Evolutionary conservation across 768 basidiomycete genomes (phyloP), one percentile per base, ranked within the genome.

Genomic region (Pisolithus sp.): DNA sequence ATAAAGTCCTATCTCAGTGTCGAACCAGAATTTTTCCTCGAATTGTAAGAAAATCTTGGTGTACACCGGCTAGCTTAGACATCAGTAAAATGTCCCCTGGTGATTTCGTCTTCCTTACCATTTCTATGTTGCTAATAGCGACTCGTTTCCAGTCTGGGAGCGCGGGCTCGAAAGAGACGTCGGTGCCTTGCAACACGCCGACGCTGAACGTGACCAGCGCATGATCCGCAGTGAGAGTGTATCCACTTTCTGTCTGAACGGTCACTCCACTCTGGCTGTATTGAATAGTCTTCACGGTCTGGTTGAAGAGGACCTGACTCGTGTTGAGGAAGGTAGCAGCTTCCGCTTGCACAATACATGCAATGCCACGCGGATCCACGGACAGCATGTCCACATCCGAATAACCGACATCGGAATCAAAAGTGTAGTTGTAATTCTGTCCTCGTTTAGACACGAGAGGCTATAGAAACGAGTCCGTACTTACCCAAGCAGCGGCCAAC

Each of bases 1-100:
- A 56, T 81, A 83, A 6, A 83, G 59, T 7, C 72, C 81, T 67
- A 69, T 58, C 67, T 78, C 61, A 0, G 76, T 77, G 24, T 71
- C 65, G 50, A 76, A 77, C 78, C 78, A 85, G 62, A 86, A 86
- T 23, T 79, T 81, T 50, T 75, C 59, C 0, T 77, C 71, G 58
- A 85, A 86, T 54, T 81, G 75, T 45, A 85, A 59, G 64, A 84
- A 85, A 23, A 86, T 83, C 63, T 85, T 85, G 3, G 84, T 82
- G 54, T 82, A 86, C 1, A 76, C 82, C 6, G 71, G 73, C 75
- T 76, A 45, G 18, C 13, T 20, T 36, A 5, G n/a, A 17, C 36
- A 7, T 3, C 5, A 57, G 46, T 18, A 41, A 50, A 54, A 53
- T 2, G 26, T 13, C 17, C 9, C 4, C n/a, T n/a, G 48, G 2